These are phyloP conservation scores for Aspergillus sp. DNA, from an alignment of 2,329 filamentous ascomycete genomes.

Conservation along the genomic window DNA sequence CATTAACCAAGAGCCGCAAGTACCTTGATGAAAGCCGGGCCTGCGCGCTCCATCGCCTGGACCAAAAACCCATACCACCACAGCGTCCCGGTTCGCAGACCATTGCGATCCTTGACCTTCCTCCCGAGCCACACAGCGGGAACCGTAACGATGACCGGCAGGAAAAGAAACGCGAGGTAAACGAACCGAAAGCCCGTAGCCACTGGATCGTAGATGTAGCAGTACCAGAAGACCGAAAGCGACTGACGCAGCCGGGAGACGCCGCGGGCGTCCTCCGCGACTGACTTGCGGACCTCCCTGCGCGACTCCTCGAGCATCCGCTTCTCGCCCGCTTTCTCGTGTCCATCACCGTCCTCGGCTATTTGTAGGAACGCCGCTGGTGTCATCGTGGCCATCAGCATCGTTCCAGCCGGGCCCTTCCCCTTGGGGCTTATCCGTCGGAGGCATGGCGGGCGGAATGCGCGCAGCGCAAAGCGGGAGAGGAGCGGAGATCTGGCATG, in stretches of 20 bases:
- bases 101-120: slow-evolving; percentile 53
- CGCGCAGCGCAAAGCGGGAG: slow-evolving; percentile 18
- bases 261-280: slow-evolving; percentile 53
- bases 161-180: slow-evolving; percentile 77
- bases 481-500: slow-evolving; percentile 28
- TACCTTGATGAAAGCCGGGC: slow-evolving; percentile 95
- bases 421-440: slow-evolving; percentile 11
- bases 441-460: slow-evolving; percentile 20
- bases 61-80: slow-evolving; percentile 96
- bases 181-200: slow-evolving; percentile 82
- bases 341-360: slow-evolving; percentile 40
- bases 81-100: slow-evolving; percentile 70
- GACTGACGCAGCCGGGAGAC: slow-evolving; percentile 50
- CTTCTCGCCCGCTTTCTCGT: slow-evolving; percentile 62
- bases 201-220: slow-evolving; percentile 58
- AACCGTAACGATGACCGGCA: slow-evolving; percentile 73
- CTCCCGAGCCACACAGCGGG: slow-evolving; percentile 72
- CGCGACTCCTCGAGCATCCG: slow-evolving; percentile 80
- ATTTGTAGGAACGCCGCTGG: slow-evolving; percentile 53
- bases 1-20: too few relatives aligned
- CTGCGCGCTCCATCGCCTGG: slow-evolving; percentile 79
- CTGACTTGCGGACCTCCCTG: slow-evolving; percentile 62
- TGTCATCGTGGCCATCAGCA: slow-evolving; percentile 40
- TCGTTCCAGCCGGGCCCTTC: slow-evolving; percentile 16
- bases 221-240: slow-evolving; percentile 58